phyloP scores from a whole-genome alignment of 1,284 basidiomycete species.

The Anthracocystis setariae region DNA sequence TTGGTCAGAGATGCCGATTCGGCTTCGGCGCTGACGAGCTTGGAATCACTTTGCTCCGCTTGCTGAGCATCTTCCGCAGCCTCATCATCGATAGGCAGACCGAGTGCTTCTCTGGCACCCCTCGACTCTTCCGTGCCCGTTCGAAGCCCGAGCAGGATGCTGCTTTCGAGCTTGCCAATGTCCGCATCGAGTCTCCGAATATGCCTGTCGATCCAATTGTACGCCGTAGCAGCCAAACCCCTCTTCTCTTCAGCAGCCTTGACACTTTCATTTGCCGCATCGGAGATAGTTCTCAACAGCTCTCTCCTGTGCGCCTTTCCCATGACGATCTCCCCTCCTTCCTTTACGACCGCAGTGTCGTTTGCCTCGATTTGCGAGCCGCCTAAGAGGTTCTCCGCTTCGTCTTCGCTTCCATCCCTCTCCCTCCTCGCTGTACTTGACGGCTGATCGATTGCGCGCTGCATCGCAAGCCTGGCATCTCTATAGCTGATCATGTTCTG shows the following conservation, averaged over 20 bases:
- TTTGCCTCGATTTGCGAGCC: conserved; percentile 10
- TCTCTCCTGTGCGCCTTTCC: conserved; percentile 15
- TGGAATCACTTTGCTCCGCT: conserved; percentile 6
- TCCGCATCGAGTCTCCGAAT: conserved; percentile 71
- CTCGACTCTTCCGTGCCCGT: conserved; percentile 53
- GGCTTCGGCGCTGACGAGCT: conserved; percentile 25
- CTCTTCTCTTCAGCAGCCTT: conserved; percentile 71
- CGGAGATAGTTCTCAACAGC: conserved; percentile 29
- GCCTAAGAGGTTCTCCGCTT: conserved; percentile 35
- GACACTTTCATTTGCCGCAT: conserved; percentile 41
- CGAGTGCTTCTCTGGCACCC: conserved; percentile 45
- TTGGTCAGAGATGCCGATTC: conserved; percentile 35
- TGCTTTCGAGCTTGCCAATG: conserved; percentile 56
- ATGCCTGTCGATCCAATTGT: conserved; percentile 71
- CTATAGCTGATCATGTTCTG: conserved; percentile 33
- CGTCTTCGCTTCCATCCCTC: conserved; percentile 28
- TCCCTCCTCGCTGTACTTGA: neutral
- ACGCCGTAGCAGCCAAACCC: conserved; percentile 70
- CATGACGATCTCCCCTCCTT: neutral
- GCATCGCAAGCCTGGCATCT: conserved; percentile 26
- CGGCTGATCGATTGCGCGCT: conserved; percentile 10
- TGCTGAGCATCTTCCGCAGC: neutral
- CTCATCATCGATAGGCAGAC: conserved; percentile 22
- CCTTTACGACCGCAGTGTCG: neutral
- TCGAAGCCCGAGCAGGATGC: conserved; percentile 56